Evolutionary conservation across 768 basidiomycete genomes (phyloP).

Genomic region (Lentinus tigrinus): DNA sequence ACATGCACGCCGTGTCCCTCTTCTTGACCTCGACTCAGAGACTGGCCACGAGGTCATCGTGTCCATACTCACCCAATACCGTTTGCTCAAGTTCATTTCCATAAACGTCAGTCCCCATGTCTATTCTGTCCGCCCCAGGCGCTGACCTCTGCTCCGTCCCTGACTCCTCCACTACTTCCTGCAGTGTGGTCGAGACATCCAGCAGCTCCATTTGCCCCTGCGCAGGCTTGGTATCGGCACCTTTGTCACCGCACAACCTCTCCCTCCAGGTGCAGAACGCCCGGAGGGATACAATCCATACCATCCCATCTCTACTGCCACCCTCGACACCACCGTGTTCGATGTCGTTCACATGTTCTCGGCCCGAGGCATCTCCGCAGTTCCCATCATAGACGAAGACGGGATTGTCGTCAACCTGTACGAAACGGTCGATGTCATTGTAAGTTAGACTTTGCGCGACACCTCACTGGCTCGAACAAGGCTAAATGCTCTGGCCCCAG

Average conservation of each 20-base stretch:
- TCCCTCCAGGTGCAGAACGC: constrained; percentile 42
- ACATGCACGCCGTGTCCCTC: constrained; percentile 89
- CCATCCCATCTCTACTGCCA: constrained; percentile 90
- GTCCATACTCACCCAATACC: constrained; percentile 94
- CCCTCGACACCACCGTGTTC: constrained; percentile 87
- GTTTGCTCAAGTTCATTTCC: constrained; percentile 96
- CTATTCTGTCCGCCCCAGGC: not conserved
- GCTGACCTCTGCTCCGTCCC: not conserved
- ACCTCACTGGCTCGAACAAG: not conserved
- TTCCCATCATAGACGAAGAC: constrained; percentile 91
- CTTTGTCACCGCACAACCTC: constrained; percentile 56
- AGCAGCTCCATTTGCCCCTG: constrained; percentile 74
- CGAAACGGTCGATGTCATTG: constrained; percentile 98
- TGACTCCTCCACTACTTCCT: not conserved
- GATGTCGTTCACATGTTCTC: constrained; percentile 99
- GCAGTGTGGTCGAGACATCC: constrained; percentile 85
- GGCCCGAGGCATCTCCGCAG: constrained; percentile 91
- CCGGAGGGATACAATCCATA: constrained; percentile 67
- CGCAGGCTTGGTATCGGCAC: constrained; percentile 92
- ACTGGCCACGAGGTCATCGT: constrained; percentile 96
- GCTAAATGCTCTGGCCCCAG: constrained; percentile 39
- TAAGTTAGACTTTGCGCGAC: constrained; percentile 37
- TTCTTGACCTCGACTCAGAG: constrained; percentile 90
- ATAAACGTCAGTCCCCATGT: constrained; percentile 72
- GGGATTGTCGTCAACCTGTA: constrained; percentile 95